A percentile compares a stretch with the other conserved stretches of the same genome.
Conservation (phyloP, 2,329 filamentous ascomycete genomes). For the Exophiala bonariae region DNA sequence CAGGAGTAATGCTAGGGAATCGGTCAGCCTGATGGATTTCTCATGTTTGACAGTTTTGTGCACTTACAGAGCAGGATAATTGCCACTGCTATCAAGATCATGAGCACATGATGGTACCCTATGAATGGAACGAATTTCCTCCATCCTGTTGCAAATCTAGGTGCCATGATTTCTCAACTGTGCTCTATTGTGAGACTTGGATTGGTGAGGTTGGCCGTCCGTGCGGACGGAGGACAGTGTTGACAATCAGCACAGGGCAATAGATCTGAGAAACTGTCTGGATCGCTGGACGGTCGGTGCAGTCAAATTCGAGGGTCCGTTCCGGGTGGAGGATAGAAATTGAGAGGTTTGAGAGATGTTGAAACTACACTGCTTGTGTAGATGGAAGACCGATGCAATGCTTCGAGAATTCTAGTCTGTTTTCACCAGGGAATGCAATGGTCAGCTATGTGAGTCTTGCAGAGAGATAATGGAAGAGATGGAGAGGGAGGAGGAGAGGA, state of each 20-base stretch:
- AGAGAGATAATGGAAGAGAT: conserved; percentile 18
- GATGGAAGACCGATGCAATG: not conserved
- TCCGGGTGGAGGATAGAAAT: not conserved
- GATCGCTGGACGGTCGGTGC: conserved; percentile 11
- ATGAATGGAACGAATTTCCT: conserved; percentile 59
- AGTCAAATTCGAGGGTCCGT: conserved; percentile 2
- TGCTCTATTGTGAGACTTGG: not conserved
- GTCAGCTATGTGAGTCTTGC: conserved; percentile 21
- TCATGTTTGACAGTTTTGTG: conserved; percentile 7
- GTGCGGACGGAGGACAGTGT: conserved; percentile 21
- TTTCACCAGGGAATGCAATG: not conserved
- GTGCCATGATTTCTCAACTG: conserved; percentile 24
- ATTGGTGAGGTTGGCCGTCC: conserved; percentile 16
- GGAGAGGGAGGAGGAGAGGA: conserved; percentile 33
- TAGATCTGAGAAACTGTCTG: conserved; percentile 2
- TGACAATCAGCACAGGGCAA: conserved; percentile 21
- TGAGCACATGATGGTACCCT: conserved; percentile 82
- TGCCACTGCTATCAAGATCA: conserved; percentile 91
- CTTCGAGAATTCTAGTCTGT: no score
- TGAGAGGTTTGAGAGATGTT: not conserved
- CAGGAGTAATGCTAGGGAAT: conserved; percentile 73
- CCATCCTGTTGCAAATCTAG: conserved; percentile 35
- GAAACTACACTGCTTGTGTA: not conserved
- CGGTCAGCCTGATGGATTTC: conserved; percentile 28
- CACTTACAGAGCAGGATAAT: conserved; percentile 92